Evolutionary conservation across 495 filamentous ascomycete species (phyloP), one percentile per base, ranked within the genome.

Genomic region (Aspergillus nanangensis): DNA sequence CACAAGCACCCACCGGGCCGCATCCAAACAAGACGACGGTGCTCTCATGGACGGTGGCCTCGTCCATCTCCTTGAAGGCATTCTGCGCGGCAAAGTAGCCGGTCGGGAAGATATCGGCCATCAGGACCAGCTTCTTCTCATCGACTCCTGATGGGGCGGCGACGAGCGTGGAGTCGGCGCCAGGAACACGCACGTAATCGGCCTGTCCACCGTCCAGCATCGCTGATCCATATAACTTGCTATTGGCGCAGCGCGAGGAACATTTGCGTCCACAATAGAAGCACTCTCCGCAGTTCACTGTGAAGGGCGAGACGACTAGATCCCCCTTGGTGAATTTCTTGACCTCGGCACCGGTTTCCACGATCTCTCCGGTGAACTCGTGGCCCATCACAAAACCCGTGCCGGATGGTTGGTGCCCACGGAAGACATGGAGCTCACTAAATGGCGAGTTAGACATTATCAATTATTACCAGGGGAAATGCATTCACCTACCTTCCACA

Each of bases 1-100:
- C 87, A 52, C 90, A 96, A 15, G 95, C 69, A 0, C 90, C 90
- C 9, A 90, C 87, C 0, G 87, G 87, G 9, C 91, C 91, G 57
- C 90, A 95, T 2, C 90, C 91, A 47, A 96, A 80, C 14, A 94
- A 62, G 3, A 94, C 78, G 0, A 86, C 86, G 1, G 79, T 84
- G 40, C 80, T 79, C 34, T 86, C 78, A 8, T 64, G 52, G 33
- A 84, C 71, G 17, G 78, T 70, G 41, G 74, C 62, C 3, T 69
- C 45, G 0, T 71, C 71, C 39, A 90, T 61, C 24, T 74, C 63
- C 5, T 67, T 70, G 61, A 95, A 88, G 2, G 78, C 89, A 53
- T 88, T 91, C 17, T 66, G 61, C 2, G 87, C 88, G 1, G 85
- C 90, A 55, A 92, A 95, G 62, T 76, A 95, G 1, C 91, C 91